Conservation (phyloP, 768 basidiomycete species). For the Paxillus ammoniavirescens region DNA sequence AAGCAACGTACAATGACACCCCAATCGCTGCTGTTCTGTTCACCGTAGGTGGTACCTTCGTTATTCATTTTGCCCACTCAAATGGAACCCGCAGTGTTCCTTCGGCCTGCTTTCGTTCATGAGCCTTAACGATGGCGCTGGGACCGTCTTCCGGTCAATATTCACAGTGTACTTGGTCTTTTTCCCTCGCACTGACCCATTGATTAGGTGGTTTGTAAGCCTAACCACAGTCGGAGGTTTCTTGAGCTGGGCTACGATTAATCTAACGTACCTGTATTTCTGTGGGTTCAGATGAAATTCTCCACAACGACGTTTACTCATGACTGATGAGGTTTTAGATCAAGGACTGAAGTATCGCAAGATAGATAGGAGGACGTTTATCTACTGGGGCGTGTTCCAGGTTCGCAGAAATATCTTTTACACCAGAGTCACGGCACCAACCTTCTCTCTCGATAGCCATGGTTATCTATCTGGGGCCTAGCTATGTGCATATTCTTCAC, state of each 20-base stretch:
- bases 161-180: neutral
- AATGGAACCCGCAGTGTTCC: constrained; percentile 19
- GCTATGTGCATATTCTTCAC: constrained; percentile 61
- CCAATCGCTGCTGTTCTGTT: too few species aligned
- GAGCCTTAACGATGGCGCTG: constrained; percentile 53
- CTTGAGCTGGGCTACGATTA: constrained; percentile 63
- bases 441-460: constrained; percentile 37
- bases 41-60: too few species aligned
- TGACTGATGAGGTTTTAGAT: constrained; percentile 34
- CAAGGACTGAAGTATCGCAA: constrained; percentile 71
- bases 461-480: constrained; percentile 66
- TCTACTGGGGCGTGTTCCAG: constrained; percentile 59
- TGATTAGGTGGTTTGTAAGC: constrained; percentile 60
- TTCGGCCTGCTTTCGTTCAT: constrained; percentile 58
- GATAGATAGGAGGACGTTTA: constrained; percentile 55
- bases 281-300: constrained; percentile 37
- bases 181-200: neutral
- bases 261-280: constrained; percentile 69
- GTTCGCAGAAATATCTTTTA: constrained; percentile 21
- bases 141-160: constrained; percentile 26
- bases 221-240: constrained; percentile 66
- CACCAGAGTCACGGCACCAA: constrained; percentile 9
- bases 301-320: neutral
- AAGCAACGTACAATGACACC: constrained; percentile 39
- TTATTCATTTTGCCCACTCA: too few species aligned